A percentile compares a stretch with the other conserved stretches of the same genome.
These are phyloP conservation scores for Aspergillus olivimuriae DNA, from an alignment of 495 filamentous ascomycete species.

Conservation along the genomic window DNA sequence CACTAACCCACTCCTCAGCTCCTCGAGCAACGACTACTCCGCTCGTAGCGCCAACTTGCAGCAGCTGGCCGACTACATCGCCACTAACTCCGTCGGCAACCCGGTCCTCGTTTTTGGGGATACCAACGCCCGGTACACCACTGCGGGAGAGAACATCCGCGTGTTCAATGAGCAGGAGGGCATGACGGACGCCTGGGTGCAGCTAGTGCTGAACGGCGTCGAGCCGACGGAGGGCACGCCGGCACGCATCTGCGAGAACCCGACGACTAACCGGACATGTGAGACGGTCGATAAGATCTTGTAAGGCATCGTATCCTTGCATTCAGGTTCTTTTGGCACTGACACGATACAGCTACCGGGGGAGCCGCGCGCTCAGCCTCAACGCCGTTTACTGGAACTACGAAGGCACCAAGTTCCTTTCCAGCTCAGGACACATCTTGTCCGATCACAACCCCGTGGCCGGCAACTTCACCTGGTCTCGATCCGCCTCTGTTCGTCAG, in stretches of 20 bases:
- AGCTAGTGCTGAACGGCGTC: conserved; percentile 36
- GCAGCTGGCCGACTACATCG: conserved; percentile 50
- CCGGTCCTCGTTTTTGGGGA: conserved; percentile 56
- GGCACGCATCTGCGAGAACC: conserved; percentile 40
- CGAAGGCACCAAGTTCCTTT: conserved; percentile 43
- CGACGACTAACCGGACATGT: conserved; percentile 41
- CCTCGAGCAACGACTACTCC: conserved; percentile 35
- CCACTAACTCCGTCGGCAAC: conserved; percentile 45
- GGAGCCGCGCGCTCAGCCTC: conserved; percentile 37
- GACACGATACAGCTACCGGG: conserved; percentile 44
- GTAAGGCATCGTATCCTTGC: conserved; percentile 6
- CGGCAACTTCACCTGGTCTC: conserved; percentile 47
- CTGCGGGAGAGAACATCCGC: conserved; percentile 42
- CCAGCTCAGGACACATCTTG: conserved; percentile 46
- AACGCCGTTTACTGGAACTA: conserved; percentile 41
- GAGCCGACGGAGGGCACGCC: conserved; percentile 35
- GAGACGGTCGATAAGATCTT: conserved; percentile 61
- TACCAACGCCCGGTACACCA: conserved; percentile 53
- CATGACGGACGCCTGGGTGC: conserved; percentile 48
- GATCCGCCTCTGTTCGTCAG: conserved; percentile 32
- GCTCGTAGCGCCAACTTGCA: conserved; percentile 50
- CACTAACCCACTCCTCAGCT: conserved; percentile 6
- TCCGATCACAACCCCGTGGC: conserved; percentile 57
- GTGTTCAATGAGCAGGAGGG: conserved; percentile 38
- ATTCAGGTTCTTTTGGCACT: no score